Conservation (phyloP, 1,284 basidiomycete genomes). For the Blastosporella zonata region DNA sequence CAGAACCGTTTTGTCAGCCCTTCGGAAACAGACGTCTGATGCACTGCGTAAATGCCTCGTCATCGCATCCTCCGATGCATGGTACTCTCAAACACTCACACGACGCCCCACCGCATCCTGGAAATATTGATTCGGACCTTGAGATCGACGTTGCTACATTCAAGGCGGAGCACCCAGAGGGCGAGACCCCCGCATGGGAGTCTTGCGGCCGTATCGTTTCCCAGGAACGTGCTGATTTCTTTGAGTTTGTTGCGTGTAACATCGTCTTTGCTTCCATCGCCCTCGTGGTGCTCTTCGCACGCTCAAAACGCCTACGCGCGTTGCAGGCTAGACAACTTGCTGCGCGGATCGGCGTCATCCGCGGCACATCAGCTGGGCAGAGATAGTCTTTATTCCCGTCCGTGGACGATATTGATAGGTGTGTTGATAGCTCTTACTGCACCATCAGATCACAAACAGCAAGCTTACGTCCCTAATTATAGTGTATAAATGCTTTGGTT, state of each 20-base stretch:
- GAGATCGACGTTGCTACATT: constrained; percentile 4
- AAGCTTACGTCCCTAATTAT: background rate
- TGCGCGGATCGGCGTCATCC: constrained; percentile 68
- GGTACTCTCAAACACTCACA: constrained; percentile 17
- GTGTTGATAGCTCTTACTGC: background rate
- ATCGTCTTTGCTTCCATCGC: constrained; percentile 67
- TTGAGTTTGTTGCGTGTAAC: constrained; percentile 85
- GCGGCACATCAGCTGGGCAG: constrained; percentile 29
- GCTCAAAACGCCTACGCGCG: constrained; percentile 65
- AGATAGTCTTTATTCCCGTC: constrained; percentile 11
- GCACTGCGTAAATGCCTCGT: constrained; percentile 62
- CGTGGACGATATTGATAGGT: constrained; percentile 13
- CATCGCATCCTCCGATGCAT: constrained; percentile 17
- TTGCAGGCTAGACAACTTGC: constrained; percentile 79
- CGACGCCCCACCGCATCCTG: constrained; percentile 19
- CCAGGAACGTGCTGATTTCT: constrained; percentile 80
- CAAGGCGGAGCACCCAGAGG: constrained; percentile 31
- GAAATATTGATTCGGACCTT: constrained; percentile 15
- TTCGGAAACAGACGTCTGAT: constrained; percentile 86
- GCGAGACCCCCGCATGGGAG: constrained; percentile 84
- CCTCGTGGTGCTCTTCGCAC: constrained; percentile 60
- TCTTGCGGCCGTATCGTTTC: constrained; percentile 81
- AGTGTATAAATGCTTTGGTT: background rate
- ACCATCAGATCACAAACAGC: background rate
- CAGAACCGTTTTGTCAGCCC: constrained; percentile 86